phyloP scores from a whole-genome alignment of 306 rosid species.

The Prunus campanulata region DNA sequence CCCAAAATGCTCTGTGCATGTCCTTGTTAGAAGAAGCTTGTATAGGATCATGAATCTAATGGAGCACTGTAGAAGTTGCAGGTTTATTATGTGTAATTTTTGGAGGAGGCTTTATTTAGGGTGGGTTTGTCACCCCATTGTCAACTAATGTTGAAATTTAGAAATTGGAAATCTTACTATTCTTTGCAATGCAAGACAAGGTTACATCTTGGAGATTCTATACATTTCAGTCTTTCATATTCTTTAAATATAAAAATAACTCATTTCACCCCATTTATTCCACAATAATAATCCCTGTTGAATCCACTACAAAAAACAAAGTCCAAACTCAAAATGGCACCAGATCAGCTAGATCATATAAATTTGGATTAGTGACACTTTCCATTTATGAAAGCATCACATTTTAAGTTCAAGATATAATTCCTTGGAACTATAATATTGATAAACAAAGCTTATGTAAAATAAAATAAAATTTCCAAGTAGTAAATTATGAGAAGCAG shows the following conservation, averaged over 20 bases:
- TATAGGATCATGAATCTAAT: constrained; percentile 31
- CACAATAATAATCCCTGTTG: too few species aligned
- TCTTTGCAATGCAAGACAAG: constrained; percentile 43
- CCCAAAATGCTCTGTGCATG: constrained; percentile 12
- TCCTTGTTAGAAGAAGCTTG: constrained; percentile 44
- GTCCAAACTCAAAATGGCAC: not conserved
- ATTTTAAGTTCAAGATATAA: too few species aligned
- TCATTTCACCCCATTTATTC: too few species aligned
- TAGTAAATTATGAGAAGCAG: not conserved
- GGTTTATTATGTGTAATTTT: constrained; percentile 25
- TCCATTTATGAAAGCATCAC: too few species aligned
- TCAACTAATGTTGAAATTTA: constrained; percentile 37
- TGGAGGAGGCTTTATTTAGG: constrained; percentile 55
- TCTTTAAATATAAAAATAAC: too few species aligned
- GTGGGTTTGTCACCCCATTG: constrained; percentile 25
- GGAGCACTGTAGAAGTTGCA: constrained; percentile 37
- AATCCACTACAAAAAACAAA: not conserved
- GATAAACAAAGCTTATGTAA: not conserved
- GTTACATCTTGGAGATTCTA: constrained; percentile 1
- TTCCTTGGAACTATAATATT: not conserved
- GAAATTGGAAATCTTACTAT: constrained; percentile 34
- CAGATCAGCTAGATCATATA: too few species aligned
- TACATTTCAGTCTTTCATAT: not conserved
- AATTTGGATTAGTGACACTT: too few species aligned
- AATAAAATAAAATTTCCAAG: not conserved